Evolutionary conservation across 2,329 filamentous ascomycete species (phyloP).

Genomic region (Keithomyces neogunnii): DNA sequence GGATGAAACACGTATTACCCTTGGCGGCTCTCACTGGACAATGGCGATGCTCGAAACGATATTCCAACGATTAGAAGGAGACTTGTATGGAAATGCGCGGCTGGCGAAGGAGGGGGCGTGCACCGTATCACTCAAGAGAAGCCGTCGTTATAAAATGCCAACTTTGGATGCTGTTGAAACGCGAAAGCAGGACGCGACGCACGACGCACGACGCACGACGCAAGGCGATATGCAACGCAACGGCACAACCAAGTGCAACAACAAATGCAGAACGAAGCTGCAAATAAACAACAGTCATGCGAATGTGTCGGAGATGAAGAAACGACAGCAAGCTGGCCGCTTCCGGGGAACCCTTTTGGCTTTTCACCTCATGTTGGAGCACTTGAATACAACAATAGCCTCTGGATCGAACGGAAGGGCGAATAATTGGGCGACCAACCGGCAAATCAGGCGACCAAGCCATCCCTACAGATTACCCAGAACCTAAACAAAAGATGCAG

Average conservation of each 20-base stretch:
- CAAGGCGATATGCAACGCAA: conserved; percentile 3
- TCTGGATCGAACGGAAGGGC: background rate
- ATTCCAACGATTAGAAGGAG: background rate
- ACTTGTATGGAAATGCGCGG: background rate
- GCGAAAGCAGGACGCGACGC: conserved; percentile 2
- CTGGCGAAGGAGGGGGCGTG: background rate
- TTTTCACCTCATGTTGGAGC: too few species aligned
- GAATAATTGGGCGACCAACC: background rate
- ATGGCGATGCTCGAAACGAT: background rate
- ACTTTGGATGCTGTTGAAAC: background rate
- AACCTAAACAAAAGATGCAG: background rate
- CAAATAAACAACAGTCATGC: background rate
- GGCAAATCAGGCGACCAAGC: background rate
- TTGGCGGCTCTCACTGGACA: background rate
- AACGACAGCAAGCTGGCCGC: background rate
- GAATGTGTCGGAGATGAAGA: background rate
- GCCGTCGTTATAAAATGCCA: background rate
- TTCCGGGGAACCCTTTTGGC: too few species aligned
- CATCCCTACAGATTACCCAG: too few species aligned
- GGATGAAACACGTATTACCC: background rate
- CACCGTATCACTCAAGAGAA: too few species aligned
- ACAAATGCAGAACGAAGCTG: background rate
- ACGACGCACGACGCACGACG: background rate
- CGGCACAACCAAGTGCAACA: conserved; percentile 2
- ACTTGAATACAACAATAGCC: background rate